These are phyloP conservation scores for Porcisia hertigi DNA, from an alignment of 208 protist species.

Conservation along the genomic window DNA sequence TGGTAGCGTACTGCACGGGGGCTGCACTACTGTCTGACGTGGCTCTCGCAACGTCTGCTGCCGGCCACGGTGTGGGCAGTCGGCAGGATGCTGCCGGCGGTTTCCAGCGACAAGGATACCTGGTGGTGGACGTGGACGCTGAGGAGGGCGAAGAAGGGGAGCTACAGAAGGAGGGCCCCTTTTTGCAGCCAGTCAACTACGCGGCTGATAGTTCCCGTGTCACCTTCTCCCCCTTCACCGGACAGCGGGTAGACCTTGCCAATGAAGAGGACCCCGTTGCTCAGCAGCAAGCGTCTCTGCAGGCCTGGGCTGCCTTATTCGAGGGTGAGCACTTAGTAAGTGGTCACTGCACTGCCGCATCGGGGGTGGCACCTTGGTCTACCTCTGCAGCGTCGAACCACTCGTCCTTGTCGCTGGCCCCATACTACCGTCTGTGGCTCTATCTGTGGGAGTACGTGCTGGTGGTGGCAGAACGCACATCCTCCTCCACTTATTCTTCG, in stretches of 20 bases:
- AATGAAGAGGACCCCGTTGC: conserved; percentile 19
- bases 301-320: conserved; percentile 22
- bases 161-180: conserved; percentile 1
- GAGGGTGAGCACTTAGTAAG: conserved; percentile 14
- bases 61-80: background rate
- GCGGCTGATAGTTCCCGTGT: background rate
- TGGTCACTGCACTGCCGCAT: background rate
- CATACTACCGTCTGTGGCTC: conserved; percentile 47
- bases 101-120: background rate
- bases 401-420: conserved; percentile 18
- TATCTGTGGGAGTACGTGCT: conserved; percentile 76
- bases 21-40: conserved; percentile 52
- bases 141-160: conserved; percentile 7
- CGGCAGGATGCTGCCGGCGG: background rate
- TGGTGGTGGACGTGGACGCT: conserved; percentile 26
- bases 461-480: background rate
- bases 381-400: background rate
- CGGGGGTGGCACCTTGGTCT: background rate
- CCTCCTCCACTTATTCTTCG: background rate
- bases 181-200: background rate
- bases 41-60: background rate
- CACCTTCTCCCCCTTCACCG: background rate
- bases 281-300: conserved; percentile 20
- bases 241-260: conserved; percentile 5
- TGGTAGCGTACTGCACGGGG: conserved; percentile 59